Evolutionary conservation across 768 basidiomycete genomes (phyloP).

Genomic region (Lactarius akahatsu): DNA sequence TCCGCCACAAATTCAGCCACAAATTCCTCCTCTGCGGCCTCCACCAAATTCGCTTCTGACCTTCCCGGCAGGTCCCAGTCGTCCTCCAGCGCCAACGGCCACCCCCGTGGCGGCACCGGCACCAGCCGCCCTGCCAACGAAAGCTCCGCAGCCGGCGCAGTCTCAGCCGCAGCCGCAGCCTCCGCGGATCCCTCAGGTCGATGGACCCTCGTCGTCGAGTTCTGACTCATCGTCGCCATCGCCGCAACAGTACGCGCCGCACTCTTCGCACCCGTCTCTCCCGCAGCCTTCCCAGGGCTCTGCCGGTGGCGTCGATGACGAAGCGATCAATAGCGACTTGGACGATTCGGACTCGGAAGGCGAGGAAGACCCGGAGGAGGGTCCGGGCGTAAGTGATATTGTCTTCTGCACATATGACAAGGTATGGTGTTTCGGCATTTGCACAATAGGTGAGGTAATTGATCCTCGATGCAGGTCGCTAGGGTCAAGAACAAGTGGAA

Average conservation of each 20-base stretch:
- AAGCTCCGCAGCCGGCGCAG: slow-evolving; percentile 19
- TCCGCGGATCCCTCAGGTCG: slow-evolving; percentile 75
- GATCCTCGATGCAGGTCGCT: slow-evolving; percentile 63
- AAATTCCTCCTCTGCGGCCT: slow-evolving; percentile 43
- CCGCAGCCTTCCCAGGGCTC: slow-evolving; percentile 56
- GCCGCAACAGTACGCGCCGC: slow-evolving; percentile 59
- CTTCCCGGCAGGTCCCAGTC: slow-evolving; percentile 32
- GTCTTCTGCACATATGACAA: slow-evolving; percentile 99
- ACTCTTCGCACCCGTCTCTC: slow-evolving; percentile 69
- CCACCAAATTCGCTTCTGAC: slow-evolving; percentile 24
- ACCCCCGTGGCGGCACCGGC: slow-evolving; percentile 46
- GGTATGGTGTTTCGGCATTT: slow-evolving; percentile 58
- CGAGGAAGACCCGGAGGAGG: slow-evolving; percentile 82
- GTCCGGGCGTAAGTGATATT: slow-evolving; percentile 78
- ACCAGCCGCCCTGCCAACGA: slow-evolving; percentile 40
- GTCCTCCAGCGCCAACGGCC: slow-evolving; percentile 52
- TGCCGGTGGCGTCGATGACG: slow-evolving; percentile 50
- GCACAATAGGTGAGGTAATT: slow-evolving; percentile 10
- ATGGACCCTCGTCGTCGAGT: slow-evolving; percentile 68
- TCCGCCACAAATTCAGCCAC: slow-evolving; percentile 65
- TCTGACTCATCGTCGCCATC: slow-evolving; percentile 74
- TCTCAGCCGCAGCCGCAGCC: slow-evolving; percentile 28
- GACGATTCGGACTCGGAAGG: slow-evolving; percentile 92
- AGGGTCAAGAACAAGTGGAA: slow-evolving; percentile 99
- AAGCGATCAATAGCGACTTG: slow-evolving; percentile 94